Evolutionary conservation across 1,139 yeast genomes (phyloP), one percentile per base, ranked within the genome.

Genomic region (Scheffersomyces quercinus): DNA sequence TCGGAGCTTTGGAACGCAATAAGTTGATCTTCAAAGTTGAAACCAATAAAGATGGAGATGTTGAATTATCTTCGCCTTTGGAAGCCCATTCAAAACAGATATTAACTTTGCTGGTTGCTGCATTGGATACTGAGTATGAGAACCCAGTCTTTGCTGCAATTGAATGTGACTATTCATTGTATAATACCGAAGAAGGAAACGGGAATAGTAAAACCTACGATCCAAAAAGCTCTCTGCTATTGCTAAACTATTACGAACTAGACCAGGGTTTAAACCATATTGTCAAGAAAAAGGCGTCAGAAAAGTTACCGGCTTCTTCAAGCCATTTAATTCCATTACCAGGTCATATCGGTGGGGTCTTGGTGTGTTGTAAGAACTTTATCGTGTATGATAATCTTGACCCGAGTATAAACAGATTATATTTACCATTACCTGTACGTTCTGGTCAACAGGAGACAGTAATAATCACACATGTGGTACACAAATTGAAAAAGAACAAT

Each of bases 221-320:
- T 26, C 49, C 55, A 3, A 40, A 40, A 5, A 36, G 39, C 1
- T 41, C 60, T 7, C 55, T 55, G 1, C 45, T 61, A 3, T 47
- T 48, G 13, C 65, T 91, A 45, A 77, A 80, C 7, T 85, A 78
- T 60, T 91, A 91, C 64, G 95, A 88, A 57, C 67, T 91, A 28
- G 98, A 93, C 61, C 76, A 88, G 41, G 97, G 98, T 0, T 69
- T 91, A 42, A 90, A 91, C 57, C 87, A 85, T 58, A 78, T 90
- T 2, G 73, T 85, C 2, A 77, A 76, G 44, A 54, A 54, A 16
- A 75, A 71, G 46, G 70, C 78, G 45, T 60, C 78, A 3, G 75
- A 66, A 29, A 60, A 80, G 3, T 5, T 60, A 2, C 61, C 63
- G 0, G 49, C 55, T 0, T 56, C 68, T 16, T 60, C 75, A 1